Percentiles rank a stretch among this genome's conserved stretches.
Conservation (phyloP, 2,329 filamentous ascomycete genomes). For the Sarocladium kiliense region DNA sequence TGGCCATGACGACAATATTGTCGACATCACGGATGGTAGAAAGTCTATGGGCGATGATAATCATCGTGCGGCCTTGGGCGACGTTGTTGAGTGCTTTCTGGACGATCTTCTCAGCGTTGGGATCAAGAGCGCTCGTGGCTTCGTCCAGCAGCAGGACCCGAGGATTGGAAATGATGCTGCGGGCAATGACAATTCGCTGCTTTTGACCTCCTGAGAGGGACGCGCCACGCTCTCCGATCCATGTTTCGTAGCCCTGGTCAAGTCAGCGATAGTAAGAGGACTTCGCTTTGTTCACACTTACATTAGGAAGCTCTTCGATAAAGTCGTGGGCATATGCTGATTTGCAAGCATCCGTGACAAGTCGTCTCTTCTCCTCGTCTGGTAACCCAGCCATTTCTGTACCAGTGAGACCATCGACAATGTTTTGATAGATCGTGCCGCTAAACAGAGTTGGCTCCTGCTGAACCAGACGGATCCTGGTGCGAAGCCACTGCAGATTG, state of each 20-base stretch:
- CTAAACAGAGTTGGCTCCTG: conserved; percentile 50
- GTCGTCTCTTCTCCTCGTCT: conserved; percentile 39
- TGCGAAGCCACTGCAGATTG: conserved; percentile 48
- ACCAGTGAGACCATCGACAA: conserved; percentile 40
- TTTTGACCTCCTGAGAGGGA: conserved; percentile 63
- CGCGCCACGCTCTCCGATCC: conserved; percentile 59
- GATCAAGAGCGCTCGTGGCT: conserved; percentile 56
- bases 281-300: too few relatives aligned
- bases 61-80: conserved; percentile 55
- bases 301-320: conserved; percentile 39
- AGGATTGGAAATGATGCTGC: conserved; percentile 60
- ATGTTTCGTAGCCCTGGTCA: conserved; percentile 50
- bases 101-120: conserved; percentile 43
- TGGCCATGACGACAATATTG: conserved; percentile 59
- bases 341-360: conserved; percentile 39
- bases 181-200: conserved; percentile 62
- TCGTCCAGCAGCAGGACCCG: conserved; percentile 63
- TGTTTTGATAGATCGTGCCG: conserved; percentile 47
- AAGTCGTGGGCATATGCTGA: conserved; percentile 50
- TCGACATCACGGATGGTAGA: conserved; percentile 57
- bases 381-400: conserved; percentile 29
- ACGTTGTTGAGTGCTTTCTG: conserved; percentile 50
- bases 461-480: conserved; percentile 46
- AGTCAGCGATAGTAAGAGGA: too few relatives aligned
- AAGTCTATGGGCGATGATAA: conserved; percentile 59